Evolutionary conservation across 2,329 filamentous ascomycete species (phyloP).

Genomic region (Zopfia rhizophila): DNA sequence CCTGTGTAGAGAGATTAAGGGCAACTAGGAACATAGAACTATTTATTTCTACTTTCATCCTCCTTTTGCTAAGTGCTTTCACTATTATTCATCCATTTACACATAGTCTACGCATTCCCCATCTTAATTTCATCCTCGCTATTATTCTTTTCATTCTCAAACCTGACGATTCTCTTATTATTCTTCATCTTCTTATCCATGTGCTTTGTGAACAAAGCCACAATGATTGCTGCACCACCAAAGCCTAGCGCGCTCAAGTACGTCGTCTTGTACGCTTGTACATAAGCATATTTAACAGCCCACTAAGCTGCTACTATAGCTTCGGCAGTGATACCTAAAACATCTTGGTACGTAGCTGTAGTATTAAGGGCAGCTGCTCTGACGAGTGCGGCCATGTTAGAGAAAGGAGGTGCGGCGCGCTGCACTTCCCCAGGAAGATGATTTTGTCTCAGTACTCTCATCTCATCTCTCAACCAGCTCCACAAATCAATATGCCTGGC

Average conservation of each 20-base stretch:
- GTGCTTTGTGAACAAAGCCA: slow-evolving; percentile 13
- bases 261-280: slow-evolving; percentile 14
- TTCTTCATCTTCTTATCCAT: slow-evolving; percentile 18
- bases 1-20: no score
- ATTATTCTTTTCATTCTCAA: slow-evolving; percentile 17
- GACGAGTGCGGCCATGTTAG: slow-evolving; percentile 10
- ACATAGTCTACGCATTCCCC: no score
- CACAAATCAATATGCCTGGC: no score
- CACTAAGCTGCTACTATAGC: slow-evolving; percentile 15
- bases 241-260: slow-evolving; percentile 20
- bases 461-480: no score
- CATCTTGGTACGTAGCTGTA: slow-evolving; percentile 15
- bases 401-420: slow-evolving; percentile 9
- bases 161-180: slow-evolving; percentile 14
- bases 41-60: no score
- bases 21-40: no score
- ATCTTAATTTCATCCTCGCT: slow-evolving; percentile 8
- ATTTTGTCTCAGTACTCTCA: no score
- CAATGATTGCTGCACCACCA: slow-evolving; percentile 12
- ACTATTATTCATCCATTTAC: no score
- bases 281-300: slow-evolving; percentile 19
- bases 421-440: slow-evolving; percentile 13
- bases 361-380: slow-evolving; percentile 16
- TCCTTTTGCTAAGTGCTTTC: no score
- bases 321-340: slow-evolving; percentile 13